Evolutionary conservation across 345 rosid species (phyloP).

Genomic region (Eucalyptus sp.): DNA sequence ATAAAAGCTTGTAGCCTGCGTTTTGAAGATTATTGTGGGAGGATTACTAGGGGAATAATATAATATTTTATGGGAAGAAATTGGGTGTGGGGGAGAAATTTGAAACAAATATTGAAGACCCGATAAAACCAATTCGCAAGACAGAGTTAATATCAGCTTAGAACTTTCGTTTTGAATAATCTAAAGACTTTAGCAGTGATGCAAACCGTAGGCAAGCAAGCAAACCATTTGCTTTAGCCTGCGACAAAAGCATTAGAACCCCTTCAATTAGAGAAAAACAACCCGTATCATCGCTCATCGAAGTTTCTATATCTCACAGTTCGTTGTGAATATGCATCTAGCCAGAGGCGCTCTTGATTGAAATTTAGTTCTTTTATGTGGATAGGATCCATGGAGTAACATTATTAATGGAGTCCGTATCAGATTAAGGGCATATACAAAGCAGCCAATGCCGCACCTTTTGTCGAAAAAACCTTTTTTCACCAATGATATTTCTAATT

Average conservation of each 20-base stretch:
- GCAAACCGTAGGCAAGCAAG: neutral
- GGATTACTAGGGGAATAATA: neutral
- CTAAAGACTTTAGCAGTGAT: neutral
- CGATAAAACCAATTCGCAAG: neutral
- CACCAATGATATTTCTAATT: rapidly evolving
- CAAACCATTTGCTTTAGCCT: neutral
- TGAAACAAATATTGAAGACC: neutral
- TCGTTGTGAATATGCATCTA: neutral
- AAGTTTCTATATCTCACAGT: neutral
- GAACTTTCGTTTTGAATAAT: neutral
- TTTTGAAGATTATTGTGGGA: neutral
- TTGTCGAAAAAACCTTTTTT: neutral
- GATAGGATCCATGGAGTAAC: neutral
- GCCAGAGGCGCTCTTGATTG: neutral
- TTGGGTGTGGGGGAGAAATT: neutral
- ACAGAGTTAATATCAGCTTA: neutral
- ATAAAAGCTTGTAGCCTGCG: neutral
- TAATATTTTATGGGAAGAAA: neutral
- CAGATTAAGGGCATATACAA: neutral
- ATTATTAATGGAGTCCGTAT: neutral
- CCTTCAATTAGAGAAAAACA: neutral
- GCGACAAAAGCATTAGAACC: neutral
- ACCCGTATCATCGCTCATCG: neutral
- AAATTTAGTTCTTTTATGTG: neutral
- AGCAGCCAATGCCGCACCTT: neutral